Evolutionary conservation across 768 basidiomycete genomes (phyloP).

Genomic region (Hypholoma fasciculare): DNA sequence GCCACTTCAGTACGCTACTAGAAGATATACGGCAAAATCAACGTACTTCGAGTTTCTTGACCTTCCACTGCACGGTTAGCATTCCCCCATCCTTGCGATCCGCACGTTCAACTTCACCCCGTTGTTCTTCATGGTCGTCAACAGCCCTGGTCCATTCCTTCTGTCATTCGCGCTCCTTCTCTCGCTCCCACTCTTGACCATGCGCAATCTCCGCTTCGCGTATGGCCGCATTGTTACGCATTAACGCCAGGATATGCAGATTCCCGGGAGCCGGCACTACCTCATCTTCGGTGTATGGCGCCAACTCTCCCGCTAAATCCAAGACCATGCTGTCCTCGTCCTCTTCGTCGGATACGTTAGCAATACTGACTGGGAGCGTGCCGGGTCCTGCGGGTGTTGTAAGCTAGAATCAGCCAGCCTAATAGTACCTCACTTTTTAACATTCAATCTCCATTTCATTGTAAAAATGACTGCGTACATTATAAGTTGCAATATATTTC

Average conservation of each 20-base stretch:
- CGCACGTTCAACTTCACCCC: neutral
- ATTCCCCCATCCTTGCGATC: conserved; percentile 2
- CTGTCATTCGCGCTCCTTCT: neutral
- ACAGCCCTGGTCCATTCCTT: neutral
- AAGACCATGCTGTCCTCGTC: neutral
- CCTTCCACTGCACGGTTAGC: neutral
- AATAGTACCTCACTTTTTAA: too few species aligned
- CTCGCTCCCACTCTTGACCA: neutral
- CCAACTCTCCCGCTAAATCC: too few species aligned
- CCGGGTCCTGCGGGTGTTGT: too few species aligned
- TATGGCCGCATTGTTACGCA: neutral
- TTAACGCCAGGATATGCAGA: too few species aligned
- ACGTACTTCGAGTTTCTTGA: conserved; percentile 6
- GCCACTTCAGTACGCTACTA: too few species aligned
- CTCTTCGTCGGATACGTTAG: neutral
- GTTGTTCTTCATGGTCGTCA: neutral
- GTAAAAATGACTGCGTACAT: too few species aligned
- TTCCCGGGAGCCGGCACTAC: too few species aligned
- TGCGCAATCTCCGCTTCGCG: neutral
- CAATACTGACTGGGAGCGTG: too few species aligned
- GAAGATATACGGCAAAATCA: neutral
- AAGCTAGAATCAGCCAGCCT: too few species aligned
- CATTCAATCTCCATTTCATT: too few species aligned
- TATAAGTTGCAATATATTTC: too few species aligned
- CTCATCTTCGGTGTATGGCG: too few species aligned